Evolutionary conservation across 1,139 yeast species (phyloP).

Genomic region (Trichomonascaceae sp.): DNA sequence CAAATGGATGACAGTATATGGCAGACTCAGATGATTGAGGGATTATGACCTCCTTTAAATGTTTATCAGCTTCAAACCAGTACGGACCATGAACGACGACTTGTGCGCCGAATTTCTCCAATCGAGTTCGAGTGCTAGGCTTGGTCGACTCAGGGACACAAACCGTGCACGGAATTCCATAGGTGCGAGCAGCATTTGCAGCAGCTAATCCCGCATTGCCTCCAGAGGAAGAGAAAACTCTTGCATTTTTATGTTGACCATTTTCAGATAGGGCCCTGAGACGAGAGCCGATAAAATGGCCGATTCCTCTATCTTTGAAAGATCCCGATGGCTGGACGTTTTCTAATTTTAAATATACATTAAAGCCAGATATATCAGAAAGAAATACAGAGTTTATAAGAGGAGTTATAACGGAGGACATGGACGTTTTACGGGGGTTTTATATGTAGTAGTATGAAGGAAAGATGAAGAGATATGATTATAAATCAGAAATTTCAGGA

Average conservation of each 20-base stretch:
- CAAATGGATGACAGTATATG: conserved; percentile 67
- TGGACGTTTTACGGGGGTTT: neutral
- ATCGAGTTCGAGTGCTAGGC: conserved; percentile 36
- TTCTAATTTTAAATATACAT: conserved; percentile 55
- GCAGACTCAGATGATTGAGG: conserved; percentile 32
- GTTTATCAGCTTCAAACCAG: conserved; percentile 62
- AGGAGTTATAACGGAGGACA: conserved; percentile 24
- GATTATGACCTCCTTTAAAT: conserved; percentile 39
- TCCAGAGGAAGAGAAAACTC: conserved; percentile 61
- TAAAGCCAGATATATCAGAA: conserved; percentile 36
- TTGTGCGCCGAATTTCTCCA: conserved; percentile 45
- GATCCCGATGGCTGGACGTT: conserved; percentile 67
- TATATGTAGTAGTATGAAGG: neutral
- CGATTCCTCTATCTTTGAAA: conserved; percentile 64
- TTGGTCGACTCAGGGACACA: conserved; percentile 54
- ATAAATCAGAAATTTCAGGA: too few species aligned
- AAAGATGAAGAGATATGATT: neutral
- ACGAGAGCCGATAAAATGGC: conserved; percentile 30
- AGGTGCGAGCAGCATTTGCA: conserved; percentile 49
- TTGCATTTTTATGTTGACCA: conserved; percentile 29
- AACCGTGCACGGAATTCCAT: conserved; percentile 52
- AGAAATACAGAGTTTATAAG: conserved; percentile 25
- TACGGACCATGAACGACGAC: conserved; percentile 50
- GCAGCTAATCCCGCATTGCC: conserved; percentile 81
- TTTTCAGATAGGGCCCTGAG: conserved; percentile 12